Evolutionary conservation across 1,284 basidiomycete species (phyloP).

Genomic region (Clitocybe nebularis): DNA sequence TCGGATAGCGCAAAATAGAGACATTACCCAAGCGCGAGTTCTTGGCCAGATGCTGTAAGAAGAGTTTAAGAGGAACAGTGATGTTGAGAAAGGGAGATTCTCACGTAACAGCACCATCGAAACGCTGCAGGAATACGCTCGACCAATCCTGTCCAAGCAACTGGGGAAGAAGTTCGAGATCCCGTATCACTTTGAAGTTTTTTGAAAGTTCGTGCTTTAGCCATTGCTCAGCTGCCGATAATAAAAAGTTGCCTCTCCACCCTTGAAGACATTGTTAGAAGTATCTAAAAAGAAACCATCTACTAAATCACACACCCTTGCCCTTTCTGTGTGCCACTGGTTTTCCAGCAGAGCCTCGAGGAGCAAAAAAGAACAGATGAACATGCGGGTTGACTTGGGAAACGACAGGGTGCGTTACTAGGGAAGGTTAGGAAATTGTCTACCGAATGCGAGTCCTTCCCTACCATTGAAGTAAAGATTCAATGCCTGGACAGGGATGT

Average conservation of each 20-base stretch:
- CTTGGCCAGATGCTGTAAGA: constrained; percentile 76
- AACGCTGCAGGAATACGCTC: constrained; percentile 87
- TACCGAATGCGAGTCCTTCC: constrained; percentile 5
- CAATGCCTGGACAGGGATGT: constrained; percentile 90
- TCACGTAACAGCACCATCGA: constrained; percentile 80
- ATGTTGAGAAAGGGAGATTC: constrained; percentile 22
- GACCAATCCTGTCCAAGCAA: constrained; percentile 93
- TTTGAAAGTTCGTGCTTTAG: constrained; percentile 92
- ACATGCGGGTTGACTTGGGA: constrained; percentile 98
- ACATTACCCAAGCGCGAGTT: constrained; percentile 66
- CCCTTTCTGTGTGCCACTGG: constrained; percentile 91
- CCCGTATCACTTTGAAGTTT: constrained; percentile 94
- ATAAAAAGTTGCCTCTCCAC: constrained; percentile 93
- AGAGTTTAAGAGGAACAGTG: constrained; percentile 6
- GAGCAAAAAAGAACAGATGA: constrained; percentile 97
- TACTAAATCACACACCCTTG: constrained; percentile 54
- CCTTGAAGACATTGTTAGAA: constrained; percentile 38
- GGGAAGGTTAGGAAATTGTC: constrained; percentile 6
- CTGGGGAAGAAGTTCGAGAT: constrained; percentile 87
- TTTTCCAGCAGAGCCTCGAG: constrained; percentile 88
- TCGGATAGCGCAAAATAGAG: constrained; percentile 2
- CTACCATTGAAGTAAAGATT: constrained; percentile 91
- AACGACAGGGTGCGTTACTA: constrained; percentile 93
- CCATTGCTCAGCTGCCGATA: constrained; percentile 91
- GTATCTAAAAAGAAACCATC: background rate